phyloP scores from a whole-genome alignment of 768 basidiomycete species.

The Hortiboletus campestris region DNA sequence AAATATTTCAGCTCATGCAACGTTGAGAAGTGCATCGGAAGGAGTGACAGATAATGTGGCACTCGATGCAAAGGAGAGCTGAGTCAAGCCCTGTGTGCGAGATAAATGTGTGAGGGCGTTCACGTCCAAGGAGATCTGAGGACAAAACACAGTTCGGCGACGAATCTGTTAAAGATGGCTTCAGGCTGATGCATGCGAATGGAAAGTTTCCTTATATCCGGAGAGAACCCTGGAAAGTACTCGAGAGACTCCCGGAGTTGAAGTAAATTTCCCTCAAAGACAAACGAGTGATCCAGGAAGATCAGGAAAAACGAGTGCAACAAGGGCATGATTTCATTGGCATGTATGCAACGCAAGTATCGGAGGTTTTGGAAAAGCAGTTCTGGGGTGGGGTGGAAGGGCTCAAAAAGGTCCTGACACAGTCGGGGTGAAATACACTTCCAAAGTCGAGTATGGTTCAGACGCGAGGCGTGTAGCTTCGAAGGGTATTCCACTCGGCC shows the following conservation, averaged over 20 bases:
- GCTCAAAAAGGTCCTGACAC: not conserved
- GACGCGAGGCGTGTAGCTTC: not conserved
- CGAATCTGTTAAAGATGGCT: too few relatives aligned
- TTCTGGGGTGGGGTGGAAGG: not conserved
- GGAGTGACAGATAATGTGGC: not conserved
- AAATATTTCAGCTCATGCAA: not conserved
- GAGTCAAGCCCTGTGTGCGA: not conserved
- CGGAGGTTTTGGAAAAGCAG: not conserved
- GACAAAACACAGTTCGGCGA: not conserved
- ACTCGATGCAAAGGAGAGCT: not conserved
- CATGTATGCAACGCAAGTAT: not conserved
- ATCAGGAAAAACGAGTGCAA: not conserved
- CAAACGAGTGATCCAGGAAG: too few relatives aligned
- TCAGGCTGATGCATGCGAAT: not conserved
- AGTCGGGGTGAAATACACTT: too few relatives aligned
- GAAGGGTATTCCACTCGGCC: not conserved
- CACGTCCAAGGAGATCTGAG: not conserved
- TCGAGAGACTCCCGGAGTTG: not conserved
- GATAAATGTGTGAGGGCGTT: conserved; percentile 1
- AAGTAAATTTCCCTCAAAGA: not conserved
- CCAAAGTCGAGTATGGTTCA: not conserved
- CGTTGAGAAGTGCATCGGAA: not conserved
- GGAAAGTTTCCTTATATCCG: not conserved
- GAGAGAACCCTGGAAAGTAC: not conserved
- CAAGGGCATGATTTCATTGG: not conserved